Evolutionary conservation across 2,329 filamentous ascomycete genomes (phyloP), one percentile per base, ranked within the genome.

Genomic region (Lizonia empirigonia): DNA sequence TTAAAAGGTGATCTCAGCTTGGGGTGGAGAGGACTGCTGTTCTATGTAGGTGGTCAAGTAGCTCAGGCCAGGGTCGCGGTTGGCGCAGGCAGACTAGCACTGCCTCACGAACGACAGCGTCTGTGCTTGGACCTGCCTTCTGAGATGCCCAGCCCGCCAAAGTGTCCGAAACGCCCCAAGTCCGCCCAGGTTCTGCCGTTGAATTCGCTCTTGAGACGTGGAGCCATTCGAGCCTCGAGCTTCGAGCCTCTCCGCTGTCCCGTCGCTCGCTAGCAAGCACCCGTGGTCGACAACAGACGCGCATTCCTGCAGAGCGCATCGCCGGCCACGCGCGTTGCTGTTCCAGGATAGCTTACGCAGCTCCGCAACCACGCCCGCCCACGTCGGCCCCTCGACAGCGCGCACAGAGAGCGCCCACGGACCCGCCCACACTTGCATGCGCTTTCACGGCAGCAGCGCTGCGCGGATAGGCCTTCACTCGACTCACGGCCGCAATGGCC

Each of bases 401-500:
- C 42, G 44, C 44, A 38, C 27, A 42, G 4, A 9, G 3, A 38
- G 26, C 24, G 23, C 41, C 32, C 10, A 22, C 26, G 18, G 26
- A 32, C 22, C 18, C n/a, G 18, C 30, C 42, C 24, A 44, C 32
- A 23, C 53, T 54, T 64, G 63, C 56, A 72, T 68, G 69, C 62
- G 50, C 51, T 36, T 53, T 55, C 42, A 55, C 46, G 38, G 54
- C 50, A 62, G 51, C 53, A 55, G 50, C 44, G 56, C 57, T 63
- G 62, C 57, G 58, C 49, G 57, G 59, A 67, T 60, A 60, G 40
- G 48, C 53, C 56, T 48, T 56, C 53, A 49, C 42, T 39, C 42
- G 52, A 55, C 50, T 50, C 55, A 55, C 60, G 65, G 69, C 68
- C 65, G 71, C 63, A 50, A 80, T 80, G 78, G 75, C 77, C 70